Evolutionary conservation across 2,329 filamentous ascomycete species (phyloP).

Genomic region (Fusarium ramigenum): DNA sequence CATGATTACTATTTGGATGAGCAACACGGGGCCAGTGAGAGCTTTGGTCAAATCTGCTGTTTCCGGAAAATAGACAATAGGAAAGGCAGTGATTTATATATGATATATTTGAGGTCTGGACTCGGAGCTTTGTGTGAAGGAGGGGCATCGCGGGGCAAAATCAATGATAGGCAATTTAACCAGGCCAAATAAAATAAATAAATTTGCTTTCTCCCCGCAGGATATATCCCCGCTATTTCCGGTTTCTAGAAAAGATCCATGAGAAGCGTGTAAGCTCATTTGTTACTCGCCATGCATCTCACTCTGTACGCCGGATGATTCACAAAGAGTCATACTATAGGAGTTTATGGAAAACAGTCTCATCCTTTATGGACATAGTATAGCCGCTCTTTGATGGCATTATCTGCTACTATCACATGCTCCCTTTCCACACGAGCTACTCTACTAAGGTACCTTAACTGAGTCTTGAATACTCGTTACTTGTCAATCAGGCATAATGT

Average conservation of each 20-base stretch:
- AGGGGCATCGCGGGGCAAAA: slow-evolving; percentile 37
- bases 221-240: background rate
- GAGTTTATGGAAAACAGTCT: background rate
- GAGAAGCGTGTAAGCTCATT: slow-evolving; percentile 24
- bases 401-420: background rate
- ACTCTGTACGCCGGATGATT: slow-evolving; percentile 25
- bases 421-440: background rate
- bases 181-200: background rate
- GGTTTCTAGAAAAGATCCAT: slow-evolving; percentile 10
- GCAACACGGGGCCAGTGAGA: background rate
- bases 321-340: slow-evolving; percentile 22
- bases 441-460: background rate
- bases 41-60: background rate
- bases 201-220: slow-evolving; percentile 10
- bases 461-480: background rate
- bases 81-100: background rate
- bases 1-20: slow-evolving; percentile 49
- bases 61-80: background rate
- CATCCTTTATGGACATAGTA: background rate
- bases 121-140: slow-evolving; percentile 10
- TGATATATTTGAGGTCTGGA: background rate
- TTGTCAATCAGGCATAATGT: background rate
- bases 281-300: background rate
- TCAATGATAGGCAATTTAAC: background rate
- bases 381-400: background rate